phyloP scores from a whole-genome alignment of 2,329 filamentous ascomycete genomes.

The Calonectria pseudoturangicola region DNA sequence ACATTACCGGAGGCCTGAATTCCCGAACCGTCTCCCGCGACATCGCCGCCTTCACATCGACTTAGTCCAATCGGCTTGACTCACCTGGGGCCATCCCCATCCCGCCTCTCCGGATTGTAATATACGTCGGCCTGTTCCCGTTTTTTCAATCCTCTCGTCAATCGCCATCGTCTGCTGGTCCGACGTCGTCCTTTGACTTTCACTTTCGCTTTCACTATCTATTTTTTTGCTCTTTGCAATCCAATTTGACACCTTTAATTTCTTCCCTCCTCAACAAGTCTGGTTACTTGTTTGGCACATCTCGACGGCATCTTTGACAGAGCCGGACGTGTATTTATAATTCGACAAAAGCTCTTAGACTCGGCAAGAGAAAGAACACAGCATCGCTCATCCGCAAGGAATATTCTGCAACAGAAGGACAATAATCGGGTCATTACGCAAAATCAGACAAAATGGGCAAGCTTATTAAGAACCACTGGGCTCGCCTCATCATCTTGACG shows the following conservation, averaged over 20 bases:
- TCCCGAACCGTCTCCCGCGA: slow-evolving; percentile 60
- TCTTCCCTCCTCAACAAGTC: slow-evolving; percentile 63
- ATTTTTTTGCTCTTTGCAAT: slow-evolving; percentile 56
- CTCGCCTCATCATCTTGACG: slow-evolving; percentile 92
- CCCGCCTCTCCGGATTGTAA: not conserved
- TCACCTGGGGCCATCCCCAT: not conserved
- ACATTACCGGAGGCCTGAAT: slow-evolving; percentile 44
- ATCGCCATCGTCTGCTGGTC: slow-evolving; percentile 37
- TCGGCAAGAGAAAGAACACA: slow-evolving; percentile 22
- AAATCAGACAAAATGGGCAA: slow-evolving; percentile 83
- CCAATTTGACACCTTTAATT: slow-evolving; percentile 62
- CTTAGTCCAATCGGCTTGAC: not conserved
- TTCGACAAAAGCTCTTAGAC: slow-evolving; percentile 28
- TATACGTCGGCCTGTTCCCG: slow-evolving; percentile 33
- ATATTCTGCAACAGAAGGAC: slow-evolving; percentile 35
- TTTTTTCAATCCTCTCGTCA: not conserved
- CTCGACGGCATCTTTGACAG: slow-evolving; percentile 55
- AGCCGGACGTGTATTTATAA: slow-evolving; percentile 45
- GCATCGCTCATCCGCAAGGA: slow-evolving; percentile 27
- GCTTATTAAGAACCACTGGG: slow-evolving; percentile 99
- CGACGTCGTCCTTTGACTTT: slow-evolving; percentile 44
- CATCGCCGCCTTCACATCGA: slow-evolving; percentile 52
- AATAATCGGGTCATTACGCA: slow-evolving; percentile 40
- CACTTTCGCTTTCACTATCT: slow-evolving; percentile 25
- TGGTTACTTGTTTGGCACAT: slow-evolving; percentile 66